Evolutionary conservation across 2,329 filamentous ascomycete species (phyloP).

Genomic region (Fusarium pilosicola): DNA sequence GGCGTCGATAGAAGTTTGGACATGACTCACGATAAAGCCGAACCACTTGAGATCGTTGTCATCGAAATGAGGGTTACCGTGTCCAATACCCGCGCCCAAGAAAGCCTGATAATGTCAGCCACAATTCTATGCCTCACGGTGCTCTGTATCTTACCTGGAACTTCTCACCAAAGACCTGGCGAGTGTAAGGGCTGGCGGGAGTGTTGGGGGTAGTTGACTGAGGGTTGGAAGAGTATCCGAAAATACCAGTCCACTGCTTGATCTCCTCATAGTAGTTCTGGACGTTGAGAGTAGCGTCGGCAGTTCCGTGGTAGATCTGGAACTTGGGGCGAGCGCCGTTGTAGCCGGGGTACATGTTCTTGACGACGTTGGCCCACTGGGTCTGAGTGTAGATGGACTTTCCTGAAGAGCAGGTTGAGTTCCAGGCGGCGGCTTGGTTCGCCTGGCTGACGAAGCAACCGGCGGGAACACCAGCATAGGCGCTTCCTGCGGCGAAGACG

Average conservation of each 20-base stretch:
- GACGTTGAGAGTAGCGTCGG: slow-evolving; percentile 8
- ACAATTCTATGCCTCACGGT: fast-evolving
- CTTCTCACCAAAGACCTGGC: slow-evolving; percentile 14
- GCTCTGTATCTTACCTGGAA: background rate
- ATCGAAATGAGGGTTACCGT: slow-evolving; percentile 9
- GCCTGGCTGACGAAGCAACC: slow-evolving; percentile 9
- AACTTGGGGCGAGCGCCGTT: slow-evolving; percentile 10
- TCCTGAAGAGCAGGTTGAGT: slow-evolving; percentile 13
- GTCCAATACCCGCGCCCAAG: background rate
- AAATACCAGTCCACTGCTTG: slow-evolving; percentile 19
- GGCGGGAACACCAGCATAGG: slow-evolving; percentile 13
- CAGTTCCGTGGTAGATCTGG: slow-evolving; percentile 11
- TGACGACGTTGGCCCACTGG: slow-evolving; percentile 16
- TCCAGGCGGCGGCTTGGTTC: slow-evolving; percentile 9
- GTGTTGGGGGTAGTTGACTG: slow-evolving; percentile 6
- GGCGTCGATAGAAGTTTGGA: too few relatives aligned
- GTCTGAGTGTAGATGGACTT: background rate
- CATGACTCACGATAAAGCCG: slow-evolving; percentile 7
- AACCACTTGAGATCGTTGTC: slow-evolving; percentile 19
- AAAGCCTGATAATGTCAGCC: background rate
- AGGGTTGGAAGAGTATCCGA: slow-evolving; percentile 11
- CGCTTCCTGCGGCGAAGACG: slow-evolving; percentile 3
- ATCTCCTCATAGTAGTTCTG: slow-evolving; percentile 20
- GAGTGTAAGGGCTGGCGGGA: slow-evolving; percentile 11
- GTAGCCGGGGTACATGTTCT: slow-evolving; percentile 24